A percentile compares a stretch with the other conserved stretches of the same genome.
These are phyloP conservation scores for Salix purpurea DNA, from an alignment of 345 rosid genomes.

Conservation along the genomic window DNA sequence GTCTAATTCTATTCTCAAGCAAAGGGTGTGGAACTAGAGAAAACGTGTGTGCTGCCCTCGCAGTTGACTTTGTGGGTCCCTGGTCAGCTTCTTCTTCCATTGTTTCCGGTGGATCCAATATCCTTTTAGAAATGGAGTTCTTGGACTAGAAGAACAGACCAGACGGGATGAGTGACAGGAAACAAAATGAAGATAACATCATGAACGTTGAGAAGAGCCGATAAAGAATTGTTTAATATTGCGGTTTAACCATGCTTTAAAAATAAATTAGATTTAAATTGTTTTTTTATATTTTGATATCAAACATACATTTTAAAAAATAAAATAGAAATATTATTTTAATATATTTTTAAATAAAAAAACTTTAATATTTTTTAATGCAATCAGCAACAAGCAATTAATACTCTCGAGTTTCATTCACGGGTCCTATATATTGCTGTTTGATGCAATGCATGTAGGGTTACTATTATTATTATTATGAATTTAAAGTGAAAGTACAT, in stretches of 20 bases:
- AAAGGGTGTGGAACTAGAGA: neutral
- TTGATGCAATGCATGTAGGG: neutral
- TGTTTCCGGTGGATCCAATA: constrained; percentile 8
- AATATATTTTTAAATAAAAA: no score
- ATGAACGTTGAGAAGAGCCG: neutral
- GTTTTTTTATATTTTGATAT: no score
- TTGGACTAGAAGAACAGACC: constrained; percentile 8
- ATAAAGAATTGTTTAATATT: neutral
- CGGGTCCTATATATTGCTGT: neutral
- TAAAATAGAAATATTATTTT: no score
- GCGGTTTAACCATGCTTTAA: no score
- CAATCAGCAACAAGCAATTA: neutral
- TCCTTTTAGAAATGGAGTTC: constrained; percentile 7
- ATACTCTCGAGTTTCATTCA: neutral
- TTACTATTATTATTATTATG: neutral
- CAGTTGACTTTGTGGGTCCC: neutral
- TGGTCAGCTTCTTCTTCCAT: neutral
- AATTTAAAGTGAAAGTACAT: neutral
- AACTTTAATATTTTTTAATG: no score
- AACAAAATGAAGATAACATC: neutral
- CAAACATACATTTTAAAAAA: no score
- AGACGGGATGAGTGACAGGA: constrained; percentile 34
- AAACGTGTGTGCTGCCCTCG: neutral
- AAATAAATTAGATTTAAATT: no score
- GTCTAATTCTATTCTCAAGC: neutral